A percentile compares a stretch with the other conserved stretches of the same genome.
These are phyloP conservation scores for Eremothecium cymbalariae DNA, from an alignment of 1,139 yeast genomes.

Conservation along the genomic window DNA sequence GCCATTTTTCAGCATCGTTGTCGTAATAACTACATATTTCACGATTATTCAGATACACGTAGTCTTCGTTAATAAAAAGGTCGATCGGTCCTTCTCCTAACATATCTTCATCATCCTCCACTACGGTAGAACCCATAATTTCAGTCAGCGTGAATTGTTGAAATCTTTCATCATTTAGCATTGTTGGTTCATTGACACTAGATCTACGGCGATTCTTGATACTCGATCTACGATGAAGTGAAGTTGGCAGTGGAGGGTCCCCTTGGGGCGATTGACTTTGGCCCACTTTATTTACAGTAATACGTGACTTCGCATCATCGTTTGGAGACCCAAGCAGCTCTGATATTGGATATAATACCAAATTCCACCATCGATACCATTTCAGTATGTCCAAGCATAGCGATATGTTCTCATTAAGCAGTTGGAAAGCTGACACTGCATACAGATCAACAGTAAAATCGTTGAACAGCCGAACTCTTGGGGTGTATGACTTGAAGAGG, in stretches of 20 bases:
- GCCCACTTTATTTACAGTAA: background rate
- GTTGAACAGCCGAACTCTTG: constrained; percentile 19
- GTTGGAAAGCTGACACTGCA: constrained; percentile 6
- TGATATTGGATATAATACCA: constrained; percentile 18
- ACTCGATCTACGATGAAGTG: constrained; percentile 20
- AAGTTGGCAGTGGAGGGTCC: constrained; percentile 3
- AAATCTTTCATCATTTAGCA: constrained; percentile 30
- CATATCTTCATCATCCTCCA: constrained; percentile 13
- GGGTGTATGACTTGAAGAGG: constrained; percentile 10
- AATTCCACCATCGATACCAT: constrained; percentile 27
- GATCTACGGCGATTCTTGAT: constrained; percentile 25
- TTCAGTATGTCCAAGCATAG: constrained; percentile 22
- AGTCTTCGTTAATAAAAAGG: constrained; percentile 27
- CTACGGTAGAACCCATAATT: constrained; percentile 24
- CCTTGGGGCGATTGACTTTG: background rate
- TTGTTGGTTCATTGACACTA: constrained; percentile 26
- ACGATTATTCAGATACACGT: constrained; percentile 17
- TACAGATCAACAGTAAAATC: constrained; percentile 28
- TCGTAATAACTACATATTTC: constrained; percentile 25
- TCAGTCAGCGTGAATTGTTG: constrained; percentile 30
- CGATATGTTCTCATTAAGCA: constrained; percentile 26
- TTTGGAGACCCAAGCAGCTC: constrained; percentile 9
- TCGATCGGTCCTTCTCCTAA: constrained; percentile 8
- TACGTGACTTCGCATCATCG: constrained; percentile 1
- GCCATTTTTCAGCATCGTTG: constrained; percentile 18